Evolutionary conservation across 2,329 filamentous ascomycete genomes (phyloP), one percentile per base, ranked within the genome.

Genomic region (Helminthosporium solani): DNA sequence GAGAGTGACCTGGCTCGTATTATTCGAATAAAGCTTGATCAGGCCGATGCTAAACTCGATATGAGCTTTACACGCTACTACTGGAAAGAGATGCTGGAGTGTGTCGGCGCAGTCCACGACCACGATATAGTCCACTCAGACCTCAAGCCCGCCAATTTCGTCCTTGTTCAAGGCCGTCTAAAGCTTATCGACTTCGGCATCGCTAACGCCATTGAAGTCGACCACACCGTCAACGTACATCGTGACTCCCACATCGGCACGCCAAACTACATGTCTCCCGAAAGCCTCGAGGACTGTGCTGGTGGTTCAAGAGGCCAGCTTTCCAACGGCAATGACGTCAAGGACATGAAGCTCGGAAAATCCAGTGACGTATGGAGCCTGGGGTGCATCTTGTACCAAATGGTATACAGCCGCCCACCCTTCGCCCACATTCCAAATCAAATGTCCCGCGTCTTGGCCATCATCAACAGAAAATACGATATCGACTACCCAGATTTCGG

Each of bases 41-140:
- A 62, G 3, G 61, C 63, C 12, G 82, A 87, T 43, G 82, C 88
- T 31, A 82, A 79, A 49, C 86, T 99, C 50, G 94, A 99, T 65
- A 80, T 89, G 1, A 88, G 87, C 42, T 96, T 97, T 68, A 90
- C 94, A 11, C 87, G 94, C n/a, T 95, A 88, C 72, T 96, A 96
- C 76, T 99, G 94, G 94, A 94, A 95, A 70, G 94, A 99, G 73
- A 99, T 99, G 94, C 84, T 99, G 15, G 90, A 96, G 69, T 97
- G 94, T 66, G 83, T 99, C 5, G 83, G 88, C 57, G 83, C 92
- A 0, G 90, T 99, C 1, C 94, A 99, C 66, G 82, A 87, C 11
- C 80, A 86, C 67, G 90, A 96, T 64, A 91, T 99, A 53, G 94
- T 99, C 2, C 94, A 99, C 72, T 96, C 90, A 0, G 94, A 99